Evolutionary conservation across 208 protist species (phyloP).

Genomic region (Acanthamoeba castellanii): DNA sequence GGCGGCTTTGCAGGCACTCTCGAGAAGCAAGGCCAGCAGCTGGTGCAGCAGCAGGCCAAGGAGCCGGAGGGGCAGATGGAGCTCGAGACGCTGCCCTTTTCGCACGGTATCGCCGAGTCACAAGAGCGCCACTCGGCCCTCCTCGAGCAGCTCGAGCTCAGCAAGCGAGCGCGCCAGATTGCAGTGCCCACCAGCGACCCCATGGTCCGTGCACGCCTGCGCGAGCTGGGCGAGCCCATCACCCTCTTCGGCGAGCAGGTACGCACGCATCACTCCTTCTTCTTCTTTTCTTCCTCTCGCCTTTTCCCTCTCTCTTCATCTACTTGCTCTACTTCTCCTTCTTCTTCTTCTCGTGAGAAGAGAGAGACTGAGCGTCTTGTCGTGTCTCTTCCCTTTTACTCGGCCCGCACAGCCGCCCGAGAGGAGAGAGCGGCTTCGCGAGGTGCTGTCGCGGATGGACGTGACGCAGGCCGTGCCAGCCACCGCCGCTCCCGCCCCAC

Average conservation of each 20-base stretch:
- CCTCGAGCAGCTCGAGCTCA: slow-evolving; percentile 64
- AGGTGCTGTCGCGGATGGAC: slow-evolving; percentile 67
- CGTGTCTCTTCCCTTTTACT: slow-evolving; percentile 1
- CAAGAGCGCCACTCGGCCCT: slow-evolving; percentile 32
- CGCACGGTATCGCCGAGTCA: neutral
- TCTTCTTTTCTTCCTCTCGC: neutral
- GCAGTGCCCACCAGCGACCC: slow-evolving; percentile 86
- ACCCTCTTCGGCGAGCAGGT: slow-evolving; percentile 87
- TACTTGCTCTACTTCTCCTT: neutral
- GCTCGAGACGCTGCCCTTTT: slow-evolving; percentile 42
- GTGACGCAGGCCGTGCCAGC: slow-evolving; percentile 54
- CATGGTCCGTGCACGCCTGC: slow-evolving; percentile 81
- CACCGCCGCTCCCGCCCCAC: neutral
- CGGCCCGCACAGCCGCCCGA: slow-evolving; percentile 73
- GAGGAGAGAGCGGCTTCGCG: slow-evolving; percentile 80
- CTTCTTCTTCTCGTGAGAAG: no score
- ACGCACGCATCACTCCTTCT: neutral
- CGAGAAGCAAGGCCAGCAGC: slow-evolving; percentile 36
- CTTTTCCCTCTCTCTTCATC: no score
- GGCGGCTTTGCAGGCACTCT: neutral
- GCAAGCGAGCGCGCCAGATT: slow-evolving; percentile 80
- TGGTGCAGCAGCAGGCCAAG: slow-evolving; percentile 36
- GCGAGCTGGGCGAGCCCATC: slow-evolving; percentile 86
- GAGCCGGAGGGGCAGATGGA: neutral
- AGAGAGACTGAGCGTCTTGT: neutral